Percentiles rank a stretch among this genome's conserved stretches.
These are phyloP conservation scores for Nidularia pulvinata DNA, from an alignment of 768 basidiomycete genomes.

Conservation along the genomic window DNA sequence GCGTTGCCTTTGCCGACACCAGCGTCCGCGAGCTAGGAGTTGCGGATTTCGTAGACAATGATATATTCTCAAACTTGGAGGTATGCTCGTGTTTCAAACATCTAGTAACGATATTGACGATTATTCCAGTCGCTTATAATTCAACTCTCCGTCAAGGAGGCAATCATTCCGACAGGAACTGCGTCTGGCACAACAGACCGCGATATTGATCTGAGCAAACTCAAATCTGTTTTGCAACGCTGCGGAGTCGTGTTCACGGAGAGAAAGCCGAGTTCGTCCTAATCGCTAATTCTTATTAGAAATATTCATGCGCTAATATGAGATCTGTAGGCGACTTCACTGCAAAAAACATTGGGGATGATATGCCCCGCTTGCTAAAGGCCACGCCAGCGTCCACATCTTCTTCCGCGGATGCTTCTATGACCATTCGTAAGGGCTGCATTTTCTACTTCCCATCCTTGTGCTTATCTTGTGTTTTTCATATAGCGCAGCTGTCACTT, in stretches of 20 bases:
- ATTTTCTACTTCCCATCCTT: not conserved
- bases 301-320: not conserved
- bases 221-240: slow-evolving; percentile 84
- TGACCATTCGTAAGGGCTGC: slow-evolving; percentile 49
- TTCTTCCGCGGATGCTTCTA: slow-evolving; percentile 43
- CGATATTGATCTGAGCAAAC: slow-evolving; percentile 87
- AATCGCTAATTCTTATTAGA: no score
- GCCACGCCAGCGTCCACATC: slow-evolving; percentile 32
- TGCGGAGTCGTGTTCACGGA: slow-evolving; percentile 92
- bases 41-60: slow-evolving; percentile 92
- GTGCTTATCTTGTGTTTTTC: not conserved
- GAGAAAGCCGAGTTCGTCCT: slow-evolving; percentile 73
- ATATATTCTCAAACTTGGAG: slow-evolving; percentile 94
- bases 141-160: slow-evolving; percentile 97
- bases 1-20: slow-evolving; percentile 92
- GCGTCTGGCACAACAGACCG: slow-evolving; percentile 71
- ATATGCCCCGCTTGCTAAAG: slow-evolving; percentile 71
- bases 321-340: slow-evolving; percentile 74
- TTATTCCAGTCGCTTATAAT: slow-evolving; percentile 81
- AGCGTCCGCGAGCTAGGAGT: slow-evolving; percentile 85
- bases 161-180: slow-evolving; percentile 79
- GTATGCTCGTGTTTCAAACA: slow-evolving; percentile 33
- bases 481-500: slow-evolving; percentile 74
- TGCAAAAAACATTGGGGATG: slow-evolving; percentile 76
- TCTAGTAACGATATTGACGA: not conserved